Evolutionary conservation across 164 flowering plant species (phyloP), one percentile per base, ranked within the genome.

Genomic region (Macadamia tetraphylla): DNA sequence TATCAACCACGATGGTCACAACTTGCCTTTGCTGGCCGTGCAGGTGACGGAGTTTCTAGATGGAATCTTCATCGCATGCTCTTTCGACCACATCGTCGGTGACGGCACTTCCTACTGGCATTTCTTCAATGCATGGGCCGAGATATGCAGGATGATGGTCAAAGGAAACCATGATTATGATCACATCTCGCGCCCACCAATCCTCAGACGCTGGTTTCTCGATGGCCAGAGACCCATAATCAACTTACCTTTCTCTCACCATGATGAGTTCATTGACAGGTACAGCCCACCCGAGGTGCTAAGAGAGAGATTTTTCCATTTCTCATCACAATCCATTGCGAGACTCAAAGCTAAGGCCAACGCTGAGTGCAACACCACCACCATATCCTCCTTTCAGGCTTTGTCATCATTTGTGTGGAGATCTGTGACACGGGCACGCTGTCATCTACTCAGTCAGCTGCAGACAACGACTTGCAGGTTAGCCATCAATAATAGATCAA

Each of bases 101-200:
- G 87, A 88, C 59, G 90, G 90, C 6, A 80, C 85, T 13, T 78
- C 88, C 9, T 86, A 70, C 75, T 84, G 88, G 88, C 65, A 82
- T 64, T 79, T 85, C 79, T 71, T 84, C 64, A 82, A 81, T 29
- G 2, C 78, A 0, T 83, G 78, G 80, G 76, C 90, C 3, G 85
- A 86, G 67, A 72, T 83, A 55, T 79, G 69, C 31, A 73, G 67
- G 7, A 56, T 70, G 9, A 1, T 46, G 9, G 48, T 5, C 9
- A 35, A 35, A 5, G 40, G 40, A 35, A 35, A 35, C 3, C 40
- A 35, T 35, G 40, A 35, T 35, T 5, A 35, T 35, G 40, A 35
- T 35, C 40, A 35, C 40, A 46, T 46, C 51, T 46, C 51, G 7
- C 51, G 51, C 9, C 51, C 13, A 8, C 51, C 51, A 8, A 1